Conservation (phyloP, 768 basidiomycete species). For the Termitomyces heimii region DNA sequence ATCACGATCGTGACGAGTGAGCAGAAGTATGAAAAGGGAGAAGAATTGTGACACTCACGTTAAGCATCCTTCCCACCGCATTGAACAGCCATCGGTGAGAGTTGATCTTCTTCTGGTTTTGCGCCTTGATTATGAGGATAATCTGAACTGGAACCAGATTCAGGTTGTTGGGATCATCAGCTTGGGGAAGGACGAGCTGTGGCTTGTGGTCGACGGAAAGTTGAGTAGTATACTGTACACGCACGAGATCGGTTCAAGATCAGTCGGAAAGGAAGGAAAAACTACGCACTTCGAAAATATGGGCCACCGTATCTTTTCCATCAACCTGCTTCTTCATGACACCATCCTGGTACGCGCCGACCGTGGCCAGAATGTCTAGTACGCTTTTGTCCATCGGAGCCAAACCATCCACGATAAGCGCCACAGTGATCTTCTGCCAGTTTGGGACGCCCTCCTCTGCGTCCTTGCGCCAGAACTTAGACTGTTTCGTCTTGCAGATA, state of each 20-base stretch:
- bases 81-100: constrained; percentile 97
- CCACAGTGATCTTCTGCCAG: constrained; percentile 91
- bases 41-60: constrained; percentile 32
- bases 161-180: constrained; percentile 85
- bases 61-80: constrained; percentile 72
- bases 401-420: constrained; percentile 87
- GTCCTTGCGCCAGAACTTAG: constrained; percentile 81
- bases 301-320: constrained; percentile 83
- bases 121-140: constrained; percentile 88
- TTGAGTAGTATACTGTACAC: constrained; percentile 84
- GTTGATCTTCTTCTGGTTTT: constrained; percentile 96
- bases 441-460: constrained; percentile 80
- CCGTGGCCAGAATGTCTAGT: constrained; percentile 80
- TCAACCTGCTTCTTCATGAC: constrained; percentile 93
- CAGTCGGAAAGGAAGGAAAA: neutral
- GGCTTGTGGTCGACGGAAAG: constrained; percentile 89
- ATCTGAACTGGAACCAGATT: constrained; percentile 92
- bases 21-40: neutral
- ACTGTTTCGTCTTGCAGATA: constrained; percentile 93
- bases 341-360: constrained; percentile 92
- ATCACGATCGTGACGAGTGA: neutral
- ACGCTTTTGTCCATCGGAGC: constrained; percentile 95
- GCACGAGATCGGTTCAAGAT: neutral
- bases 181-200: constrained; percentile 84
- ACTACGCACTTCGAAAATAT: constrained; percentile 84